phyloP scores from a whole-genome alignment of 2,329 filamentous ascomycete species.

The Ophiosphaerella herpotricha region DNA sequence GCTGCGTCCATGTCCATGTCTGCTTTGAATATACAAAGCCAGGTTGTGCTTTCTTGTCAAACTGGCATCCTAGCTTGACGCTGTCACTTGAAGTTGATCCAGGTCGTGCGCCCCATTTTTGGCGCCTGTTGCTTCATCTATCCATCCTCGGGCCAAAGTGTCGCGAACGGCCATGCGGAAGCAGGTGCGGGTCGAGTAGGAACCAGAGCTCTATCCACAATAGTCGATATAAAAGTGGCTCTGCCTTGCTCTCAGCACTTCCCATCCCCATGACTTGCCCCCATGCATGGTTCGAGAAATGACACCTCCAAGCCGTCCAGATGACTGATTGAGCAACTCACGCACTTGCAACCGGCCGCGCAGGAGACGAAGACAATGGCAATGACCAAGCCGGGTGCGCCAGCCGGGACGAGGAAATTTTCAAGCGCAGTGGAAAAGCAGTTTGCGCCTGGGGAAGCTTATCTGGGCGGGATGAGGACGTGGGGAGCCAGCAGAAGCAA shows the following conservation, averaged over 20 bases:
- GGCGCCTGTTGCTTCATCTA: background rate
- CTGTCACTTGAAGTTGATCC: no score
- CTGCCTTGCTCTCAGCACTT: conserved; percentile 17
- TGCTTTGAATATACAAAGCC: no score
- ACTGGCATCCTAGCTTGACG: no score
- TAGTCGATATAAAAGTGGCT: conserved; percentile 30
- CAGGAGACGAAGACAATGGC: conserved; percentile 14
- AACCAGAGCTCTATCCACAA: conserved; percentile 16
- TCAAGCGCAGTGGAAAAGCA: conserved; percentile 26
- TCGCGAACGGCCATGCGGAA: conserved; percentile 28
- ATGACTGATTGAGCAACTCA: conserved; percentile 17
- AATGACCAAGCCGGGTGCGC: conserved; percentile 12
- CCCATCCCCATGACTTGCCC: conserved; percentile 21
- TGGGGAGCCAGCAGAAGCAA: conserved; percentile 32
- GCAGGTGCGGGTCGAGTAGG: conserved; percentile 31
- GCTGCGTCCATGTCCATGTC: no score
- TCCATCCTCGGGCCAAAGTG: conserved; percentile 27
- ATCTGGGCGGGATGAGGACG: conserved; percentile 33
- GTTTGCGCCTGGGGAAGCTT: conserved; percentile 25
- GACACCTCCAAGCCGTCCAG: conserved; percentile 16
- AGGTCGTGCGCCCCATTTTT: background rate
- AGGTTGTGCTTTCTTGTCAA: no score
- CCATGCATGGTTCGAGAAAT: conserved; percentile 25
- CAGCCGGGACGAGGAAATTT: conserved; percentile 28
- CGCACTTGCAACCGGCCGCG: conserved; percentile 32